These are phyloP conservation scores for Corymbia citriodora DNA, from an alignment of 441 rosid species.

Conservation along the genomic window DNA sequence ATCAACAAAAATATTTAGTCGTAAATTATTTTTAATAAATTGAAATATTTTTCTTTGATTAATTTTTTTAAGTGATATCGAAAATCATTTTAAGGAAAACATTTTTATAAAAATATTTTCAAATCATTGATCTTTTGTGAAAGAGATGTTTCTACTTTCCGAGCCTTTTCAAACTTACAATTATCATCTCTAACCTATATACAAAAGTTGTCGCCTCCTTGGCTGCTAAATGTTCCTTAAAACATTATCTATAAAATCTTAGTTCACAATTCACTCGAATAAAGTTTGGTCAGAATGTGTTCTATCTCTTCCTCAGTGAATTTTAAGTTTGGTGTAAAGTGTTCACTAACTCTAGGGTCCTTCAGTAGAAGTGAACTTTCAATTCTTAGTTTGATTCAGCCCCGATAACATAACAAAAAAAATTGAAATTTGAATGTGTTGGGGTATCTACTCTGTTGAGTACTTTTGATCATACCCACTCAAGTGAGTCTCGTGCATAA, in stretches of 20 bases:
- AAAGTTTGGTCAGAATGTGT: not conserved
- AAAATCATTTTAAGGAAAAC: not conserved
- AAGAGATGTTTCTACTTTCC: not conserved
- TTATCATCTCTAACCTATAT: not conserved
- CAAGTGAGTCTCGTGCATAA: not conserved
- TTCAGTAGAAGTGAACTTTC: not conserved
- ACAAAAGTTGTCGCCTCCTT: not conserved
- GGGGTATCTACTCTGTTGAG: not conserved
- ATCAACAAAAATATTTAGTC: not conserved
- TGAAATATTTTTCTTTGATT: not conserved
- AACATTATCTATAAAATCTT: not conserved
- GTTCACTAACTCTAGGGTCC: not conserved
- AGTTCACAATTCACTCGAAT: not conserved
- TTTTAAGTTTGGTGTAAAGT: not conserved
- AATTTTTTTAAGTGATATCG: not conserved
- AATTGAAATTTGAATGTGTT: not conserved
- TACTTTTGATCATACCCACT: not conserved
- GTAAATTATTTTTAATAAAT: not conserved
- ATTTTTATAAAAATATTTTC: not conserved
- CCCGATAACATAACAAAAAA: fast-evolving
- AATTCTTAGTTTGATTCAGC: not conserved
- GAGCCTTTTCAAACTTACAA: not conserved
- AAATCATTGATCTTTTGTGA: not conserved
- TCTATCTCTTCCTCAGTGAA: not conserved
- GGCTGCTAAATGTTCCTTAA: not conserved